A percentile compares a stretch with the other conserved stretches of the same genome.
Conservation (phyloP, 768 basidiomycete genomes). For the Agrocybe pediades region DNA sequence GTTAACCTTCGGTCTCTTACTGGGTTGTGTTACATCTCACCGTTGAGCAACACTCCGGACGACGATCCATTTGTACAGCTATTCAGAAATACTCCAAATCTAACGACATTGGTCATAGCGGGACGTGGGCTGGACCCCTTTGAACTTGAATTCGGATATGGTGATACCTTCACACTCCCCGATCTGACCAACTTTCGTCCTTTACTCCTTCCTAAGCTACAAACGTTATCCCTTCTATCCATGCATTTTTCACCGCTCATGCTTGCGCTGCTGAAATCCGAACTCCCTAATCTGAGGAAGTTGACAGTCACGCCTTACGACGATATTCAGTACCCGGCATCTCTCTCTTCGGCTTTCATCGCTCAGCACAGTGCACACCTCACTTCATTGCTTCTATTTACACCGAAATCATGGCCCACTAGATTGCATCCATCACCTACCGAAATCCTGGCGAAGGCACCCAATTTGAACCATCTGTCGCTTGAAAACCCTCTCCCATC, state of each 20-base stretch:
- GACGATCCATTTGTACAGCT: constrained; percentile 63
- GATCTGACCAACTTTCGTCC: constrained; percentile 39
- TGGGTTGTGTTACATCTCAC: constrained; percentile 54
- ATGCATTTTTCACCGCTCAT: constrained; percentile 69
- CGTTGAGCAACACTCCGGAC: constrained; percentile 31
- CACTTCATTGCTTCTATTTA: constrained; percentile 63
- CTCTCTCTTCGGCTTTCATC: constrained; percentile 62
- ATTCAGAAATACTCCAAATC: constrained; percentile 51
- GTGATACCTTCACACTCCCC: constrained; percentile 22
- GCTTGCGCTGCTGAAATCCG: constrained; percentile 54
- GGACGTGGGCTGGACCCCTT: constrained; percentile 58
- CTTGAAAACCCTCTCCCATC: constrained; percentile 69
- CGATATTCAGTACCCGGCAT: constrained; percentile 59
- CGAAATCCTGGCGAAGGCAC: constrained; percentile 48
- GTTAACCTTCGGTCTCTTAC: constrained; percentile 50
- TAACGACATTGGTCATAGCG: constrained; percentile 66
- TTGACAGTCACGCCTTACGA: constrained; percentile 76
- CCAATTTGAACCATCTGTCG: constrained; percentile 67
- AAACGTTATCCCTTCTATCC: constrained; percentile 61
- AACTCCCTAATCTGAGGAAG: constrained; percentile 63
- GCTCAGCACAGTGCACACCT: constrained; percentile 57
- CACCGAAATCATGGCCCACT: constrained; percentile 72
- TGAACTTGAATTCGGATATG: constrained; percentile 43
- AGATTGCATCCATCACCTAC: constrained; percentile 55
- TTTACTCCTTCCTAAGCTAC: constrained; percentile 58